phyloP scores from a whole-genome alignment of 2,329 filamentous ascomycete species.

The Penicillium vulpinum region DNA sequence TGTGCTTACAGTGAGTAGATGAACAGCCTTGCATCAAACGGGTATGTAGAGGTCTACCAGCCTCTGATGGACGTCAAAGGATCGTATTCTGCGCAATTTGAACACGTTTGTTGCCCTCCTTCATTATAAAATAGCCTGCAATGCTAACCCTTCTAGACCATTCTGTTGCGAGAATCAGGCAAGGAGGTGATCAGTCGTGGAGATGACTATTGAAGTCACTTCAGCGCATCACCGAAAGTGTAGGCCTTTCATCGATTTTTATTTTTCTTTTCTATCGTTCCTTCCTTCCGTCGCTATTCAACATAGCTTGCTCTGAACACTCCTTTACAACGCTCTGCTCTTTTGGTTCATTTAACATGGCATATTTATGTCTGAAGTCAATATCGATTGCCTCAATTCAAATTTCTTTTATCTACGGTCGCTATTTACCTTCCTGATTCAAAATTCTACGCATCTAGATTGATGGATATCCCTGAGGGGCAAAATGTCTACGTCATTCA shows the following conservation, averaged over 20 bases:
- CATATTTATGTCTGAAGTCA: not conserved
- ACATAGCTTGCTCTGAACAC: not conserved
- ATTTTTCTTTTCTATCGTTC: not conserved
- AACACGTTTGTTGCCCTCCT: conserved; percentile 49
- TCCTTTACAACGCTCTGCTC: not conserved
- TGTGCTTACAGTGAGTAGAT: conserved; percentile 43
- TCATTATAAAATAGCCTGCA: conserved; percentile 1
- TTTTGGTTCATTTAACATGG: conserved; percentile 6
- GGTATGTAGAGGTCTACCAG: conserved; percentile 58
- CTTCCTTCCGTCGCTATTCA: not conserved
- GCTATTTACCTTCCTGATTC: too few relatives aligned
- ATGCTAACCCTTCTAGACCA: conserved; percentile 42
- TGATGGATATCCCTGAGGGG: too few relatives aligned
- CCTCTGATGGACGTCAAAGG: conserved; percentile 60
- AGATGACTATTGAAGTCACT: conserved; percentile 49
- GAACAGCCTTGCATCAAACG: conserved; percentile 58
- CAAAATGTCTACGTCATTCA: too few relatives aligned
- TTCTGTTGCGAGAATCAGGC: conserved; percentile 46
- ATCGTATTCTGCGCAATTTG: conserved; percentile 65
- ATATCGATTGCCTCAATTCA: not conserved
- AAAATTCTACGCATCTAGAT: too few relatives aligned
- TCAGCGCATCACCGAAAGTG: not conserved
- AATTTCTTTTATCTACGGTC: not conserved
- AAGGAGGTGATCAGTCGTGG: conserved; percentile 58
- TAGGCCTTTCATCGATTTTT: too few relatives aligned